Evolutionary conservation across 257 asterid genomes (phyloP).

Genomic region (Ilex aquifolium): DNA sequence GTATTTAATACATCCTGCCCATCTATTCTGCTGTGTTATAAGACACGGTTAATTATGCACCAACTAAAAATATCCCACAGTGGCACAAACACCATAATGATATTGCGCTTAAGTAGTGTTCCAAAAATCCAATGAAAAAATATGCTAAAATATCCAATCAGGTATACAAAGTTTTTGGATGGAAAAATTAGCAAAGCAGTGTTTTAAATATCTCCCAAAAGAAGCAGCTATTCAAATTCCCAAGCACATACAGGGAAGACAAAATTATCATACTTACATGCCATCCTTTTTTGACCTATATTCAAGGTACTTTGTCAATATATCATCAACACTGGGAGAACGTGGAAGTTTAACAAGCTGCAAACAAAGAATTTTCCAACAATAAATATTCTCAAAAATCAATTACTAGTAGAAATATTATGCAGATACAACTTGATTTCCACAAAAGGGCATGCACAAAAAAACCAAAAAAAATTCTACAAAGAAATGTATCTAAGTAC

Average conservation of each 20-base stretch:
- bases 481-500: background rate
- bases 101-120: too few relatives aligned
- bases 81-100: too few relatives aligned
- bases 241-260: constrained; percentile 5
- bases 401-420: too few relatives aligned
- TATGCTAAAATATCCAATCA: too few relatives aligned
- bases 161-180: too few relatives aligned
- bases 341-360: constrained; percentile 98
- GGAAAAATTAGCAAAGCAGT: too few relatives aligned
- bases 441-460: constrained; percentile 3
- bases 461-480: constrained; percentile 4
- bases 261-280: constrained; percentile 48
- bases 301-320: constrained; percentile 71
- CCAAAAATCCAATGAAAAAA: too few relatives aligned
- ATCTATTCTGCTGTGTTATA: too few relatives aligned
- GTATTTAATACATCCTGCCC: too few relatives aligned
- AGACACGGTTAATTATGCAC: too few relatives aligned
- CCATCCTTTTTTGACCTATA: constrained; percentile 79
- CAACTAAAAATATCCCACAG: too few relatives aligned
- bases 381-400: background rate
- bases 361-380: constrained; percentile 10
- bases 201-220: too few relatives aligned
- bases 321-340: constrained; percentile 77
- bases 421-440: background rate
- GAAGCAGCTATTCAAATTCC: background rate